Evolutionary conservation across 2,329 filamentous ascomycete genomes (phyloP), one percentile per base, ranked within the genome.

Genomic region (Zymoseptoria ardabiliae): DNA sequence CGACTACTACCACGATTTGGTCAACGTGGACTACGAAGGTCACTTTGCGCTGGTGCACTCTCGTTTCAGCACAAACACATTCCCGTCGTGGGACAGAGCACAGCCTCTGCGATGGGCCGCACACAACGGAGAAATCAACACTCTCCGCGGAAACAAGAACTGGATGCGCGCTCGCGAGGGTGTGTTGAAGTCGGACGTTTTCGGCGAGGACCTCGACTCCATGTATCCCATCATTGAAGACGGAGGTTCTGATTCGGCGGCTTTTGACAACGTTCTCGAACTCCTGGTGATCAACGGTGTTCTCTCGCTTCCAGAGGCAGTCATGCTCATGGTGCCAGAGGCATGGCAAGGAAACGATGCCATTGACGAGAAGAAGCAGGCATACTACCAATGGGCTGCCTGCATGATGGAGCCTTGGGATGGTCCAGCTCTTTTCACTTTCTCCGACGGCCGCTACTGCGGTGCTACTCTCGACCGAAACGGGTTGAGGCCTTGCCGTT

Each of bases 371-470:
- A 89, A 90, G 71, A 97, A 97, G 79, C 90, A 92, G 60, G 93
- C 93, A 55, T 97, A 97, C 78, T 97, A 97, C 77, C 92, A 97
- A 75, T 97, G 93, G 91, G 93, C 93, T 70, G 92, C 91, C 66
- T 97, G 93, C 76, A 89, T 96, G 81, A 97, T 97, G 93, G 93
- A 97, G 79, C 92, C 93, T 17, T 97, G 93, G 93, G 93, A 97
- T 76, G 93, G 93, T 19, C 93, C 93, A 35, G 93, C 93, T 58
- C 85, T 97, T 30, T 97, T 97, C 81, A 97, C 92, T 6, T 97
- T 97, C 76, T 91, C 93, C 25, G 93, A 97, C 74, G 93, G 93
- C 62, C 87, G 93, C 63, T 97, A 94, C 81, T 97, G 93, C 71
- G 93, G 93, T 82, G 93, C 93, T 66, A 97, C 97, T 75, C 82